Percentiles rank a stretch among this genome's conserved stretches.
Conservation (phyloP, 1,284 basidiomycete genomes). For the Apiotrichum montevideense region DNA sequence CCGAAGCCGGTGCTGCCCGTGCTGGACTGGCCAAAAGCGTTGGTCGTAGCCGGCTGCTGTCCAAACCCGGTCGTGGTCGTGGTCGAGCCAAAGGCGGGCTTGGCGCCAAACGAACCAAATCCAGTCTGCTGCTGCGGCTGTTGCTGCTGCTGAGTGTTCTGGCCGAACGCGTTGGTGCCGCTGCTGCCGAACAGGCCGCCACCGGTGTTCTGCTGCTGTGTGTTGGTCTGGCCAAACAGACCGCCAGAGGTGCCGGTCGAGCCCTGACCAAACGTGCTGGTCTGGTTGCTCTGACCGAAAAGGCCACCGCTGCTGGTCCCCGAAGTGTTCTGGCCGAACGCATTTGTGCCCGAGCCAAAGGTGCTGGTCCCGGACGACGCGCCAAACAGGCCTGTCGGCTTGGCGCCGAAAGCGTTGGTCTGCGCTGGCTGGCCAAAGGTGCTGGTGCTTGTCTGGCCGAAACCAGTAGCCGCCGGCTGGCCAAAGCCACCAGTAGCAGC, state of each 20-base stretch:
- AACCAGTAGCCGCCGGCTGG: conserved; percentile 48
- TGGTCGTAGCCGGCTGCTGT: conserved; percentile 8
- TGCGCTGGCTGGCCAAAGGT: conserved; percentile 20
- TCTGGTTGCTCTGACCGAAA: conserved; percentile 32
- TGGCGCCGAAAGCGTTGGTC: conserved; percentile 28
- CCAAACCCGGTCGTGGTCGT: not conserved
- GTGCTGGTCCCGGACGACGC: conserved; percentile 17
- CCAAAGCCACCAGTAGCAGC: conserved; percentile 33
- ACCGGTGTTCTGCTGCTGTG: conserved; percentile 30
- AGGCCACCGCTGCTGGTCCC: conserved; percentile 30
- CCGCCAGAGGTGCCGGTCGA: conserved; percentile 32
- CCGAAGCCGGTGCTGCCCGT: conserved; percentile 14
- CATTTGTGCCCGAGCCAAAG: conserved; percentile 9
- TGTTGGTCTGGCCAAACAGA: conserved; percentile 37
- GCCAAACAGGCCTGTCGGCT: conserved; percentile 27
- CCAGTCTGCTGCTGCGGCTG: conserved; percentile 39
- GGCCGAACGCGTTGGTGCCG: conserved; percentile 40
- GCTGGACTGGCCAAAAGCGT: conserved; percentile 43
- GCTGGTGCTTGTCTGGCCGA: conserved; percentile 40
- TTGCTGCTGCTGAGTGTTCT: conserved; percentile 17
- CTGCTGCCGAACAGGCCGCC: conserved; percentile 31
- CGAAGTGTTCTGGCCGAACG: conserved; percentile 31
- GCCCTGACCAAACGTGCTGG: conserved; percentile 33
- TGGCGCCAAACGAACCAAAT: conserved; percentile 37
- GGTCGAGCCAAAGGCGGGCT: conserved; percentile 7